Conservation (phyloP, 345 rosid genomes). For the Pugionium dolabratum region DNA sequence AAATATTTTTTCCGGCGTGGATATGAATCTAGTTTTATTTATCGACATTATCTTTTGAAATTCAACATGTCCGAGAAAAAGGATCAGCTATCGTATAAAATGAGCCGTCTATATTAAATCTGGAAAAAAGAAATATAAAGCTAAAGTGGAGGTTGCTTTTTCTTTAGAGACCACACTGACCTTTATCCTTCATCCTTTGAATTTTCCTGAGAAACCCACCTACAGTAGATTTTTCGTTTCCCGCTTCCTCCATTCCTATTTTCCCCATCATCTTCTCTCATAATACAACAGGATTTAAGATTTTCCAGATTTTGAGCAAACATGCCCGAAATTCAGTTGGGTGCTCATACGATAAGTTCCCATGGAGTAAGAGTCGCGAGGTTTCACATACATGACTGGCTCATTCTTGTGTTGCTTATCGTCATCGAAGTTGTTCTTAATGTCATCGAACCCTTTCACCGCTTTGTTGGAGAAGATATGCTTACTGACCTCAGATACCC, state of each 20-base stretch:
- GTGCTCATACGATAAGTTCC: conserved; percentile 66
- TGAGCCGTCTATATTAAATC: too few species aligned
- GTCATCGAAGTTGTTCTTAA: conserved; percentile 60
- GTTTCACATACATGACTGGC: conserved; percentile 86
- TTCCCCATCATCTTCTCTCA: background rate
- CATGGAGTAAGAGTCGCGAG: conserved; percentile 76
- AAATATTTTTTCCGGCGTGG: too few species aligned
- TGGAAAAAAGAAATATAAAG: background rate
- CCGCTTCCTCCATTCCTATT: background rate
- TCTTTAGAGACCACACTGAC: background rate
- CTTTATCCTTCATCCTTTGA: background rate
- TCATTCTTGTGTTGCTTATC: conserved; percentile 69
- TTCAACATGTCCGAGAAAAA: too few species aligned
- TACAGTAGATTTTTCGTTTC: background rate
- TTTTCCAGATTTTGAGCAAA: background rate
- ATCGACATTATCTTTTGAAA: too few species aligned
- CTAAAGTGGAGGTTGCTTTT: background rate
- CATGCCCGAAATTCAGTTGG: conserved; percentile 82
- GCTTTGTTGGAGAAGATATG: conserved; percentile 87
- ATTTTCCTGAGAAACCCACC: background rate
- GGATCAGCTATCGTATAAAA: too few species aligned
- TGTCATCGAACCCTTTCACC: conserved; percentile 83
- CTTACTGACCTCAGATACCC: conserved; percentile 78
- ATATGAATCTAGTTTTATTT: too few species aligned
- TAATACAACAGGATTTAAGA: background rate